Base-by-base conservation (phyloP, 768 basidiomycete genomes). In the Amanita rubescens region DNA sequence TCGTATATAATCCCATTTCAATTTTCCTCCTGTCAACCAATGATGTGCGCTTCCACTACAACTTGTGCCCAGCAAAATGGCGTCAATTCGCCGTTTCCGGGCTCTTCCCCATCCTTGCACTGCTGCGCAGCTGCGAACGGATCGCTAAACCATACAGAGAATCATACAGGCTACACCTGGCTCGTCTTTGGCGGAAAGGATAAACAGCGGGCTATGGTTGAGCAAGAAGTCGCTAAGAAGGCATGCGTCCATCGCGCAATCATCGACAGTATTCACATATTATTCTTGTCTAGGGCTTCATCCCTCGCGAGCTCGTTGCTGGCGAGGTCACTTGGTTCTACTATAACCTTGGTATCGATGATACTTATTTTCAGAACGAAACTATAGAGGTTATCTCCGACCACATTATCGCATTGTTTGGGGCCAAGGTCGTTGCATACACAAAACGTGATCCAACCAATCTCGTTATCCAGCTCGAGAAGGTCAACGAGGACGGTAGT, bases 261-360 rank as follows among this genome's bases (percentile, higher is more conserved):
- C 50, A 44, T 54, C 45, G 30, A 53, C 15, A 3, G 19, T 37
- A 50, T 53, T 59, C 58, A 49, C 19, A 19, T n/a, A n/a, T 38
- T 4, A 25, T 53, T 49, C 22, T 37, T 15, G 57, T 33, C 12
- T 27, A 90, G 86, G 96, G 95, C 39, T 99, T 99, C 74, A 84
- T 99, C 59, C 94, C 96, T 1, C 81, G 78, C 52, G 86, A 93
- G 63, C 81, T 98, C 57, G 87, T 95, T 58, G 69, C 75, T 55
- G 82, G 84, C 67, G 95, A 99, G 69, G 91, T 98, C 63, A 80
- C 85, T 67, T 99, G 94, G 94, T 98, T 96, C 79, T 98, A 97
- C 78, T 73, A 84, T 24, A 77, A 83, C 57, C 85, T 91, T 59
- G 89, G 90, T 59, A 90, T 91, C 75, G 89, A 91, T 72, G 89